Conservation (phyloP, 2,329 filamentous ascomycete species). For the Aureobasidium melanogenum region DNA sequence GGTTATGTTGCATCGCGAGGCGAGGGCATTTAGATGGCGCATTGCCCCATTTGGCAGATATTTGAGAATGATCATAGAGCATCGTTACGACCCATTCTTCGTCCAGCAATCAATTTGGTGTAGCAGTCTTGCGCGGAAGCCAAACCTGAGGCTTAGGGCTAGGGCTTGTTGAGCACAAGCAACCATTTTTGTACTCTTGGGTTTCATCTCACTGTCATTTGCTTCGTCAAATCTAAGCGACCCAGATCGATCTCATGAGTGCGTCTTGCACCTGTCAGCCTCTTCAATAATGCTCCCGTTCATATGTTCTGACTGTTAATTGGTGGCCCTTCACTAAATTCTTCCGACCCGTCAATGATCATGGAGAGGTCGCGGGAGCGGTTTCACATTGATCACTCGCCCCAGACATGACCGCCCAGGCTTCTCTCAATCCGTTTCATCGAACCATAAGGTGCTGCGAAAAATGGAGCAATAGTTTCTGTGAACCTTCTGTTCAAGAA, state of each 20-base stretch:
- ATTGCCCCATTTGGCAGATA: background rate
- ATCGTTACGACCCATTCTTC: background rate
- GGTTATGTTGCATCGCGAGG: background rate
- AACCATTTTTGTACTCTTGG: background rate
- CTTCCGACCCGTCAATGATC: background rate
- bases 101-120: background rate
- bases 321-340: background rate
- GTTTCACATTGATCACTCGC: background rate
- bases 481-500: background rate
- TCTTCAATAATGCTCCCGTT: background rate
- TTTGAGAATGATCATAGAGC: background rate
- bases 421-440: background rate
- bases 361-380: background rate
- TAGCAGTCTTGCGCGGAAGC: background rate
- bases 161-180: background rate
- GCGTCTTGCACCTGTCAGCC: background rate
- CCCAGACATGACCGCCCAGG: background rate
- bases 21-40: background rate
- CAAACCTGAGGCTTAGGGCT: background rate
- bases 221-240: background rate
- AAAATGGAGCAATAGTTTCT: background rate
- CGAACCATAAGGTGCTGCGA: background rate
- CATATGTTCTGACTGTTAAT: background rate
- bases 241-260: background rate
- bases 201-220: background rate